Evolutionary conservation across 441 rosid genomes (phyloP).

Genomic region (Theobroma grandiflorum): DNA sequence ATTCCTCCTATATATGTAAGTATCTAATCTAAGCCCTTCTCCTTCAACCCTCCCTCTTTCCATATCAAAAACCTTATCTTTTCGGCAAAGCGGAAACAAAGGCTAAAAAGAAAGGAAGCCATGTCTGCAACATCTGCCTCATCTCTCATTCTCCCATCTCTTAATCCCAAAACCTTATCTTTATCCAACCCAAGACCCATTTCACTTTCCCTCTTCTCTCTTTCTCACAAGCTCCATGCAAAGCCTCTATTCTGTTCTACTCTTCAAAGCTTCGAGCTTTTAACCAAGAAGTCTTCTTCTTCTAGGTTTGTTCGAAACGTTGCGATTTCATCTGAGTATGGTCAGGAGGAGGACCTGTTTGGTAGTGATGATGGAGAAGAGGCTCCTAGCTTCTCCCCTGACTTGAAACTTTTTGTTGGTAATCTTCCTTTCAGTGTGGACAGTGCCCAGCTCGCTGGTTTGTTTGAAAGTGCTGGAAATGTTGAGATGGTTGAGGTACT

Average conservation of each 20-base stretch:
- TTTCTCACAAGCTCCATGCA: conserved; percentile 45
- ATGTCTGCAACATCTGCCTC: conserved; percentile 73
- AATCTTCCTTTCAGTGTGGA: conserved; percentile 89
- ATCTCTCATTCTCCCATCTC: conserved; percentile 61
- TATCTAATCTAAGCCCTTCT: conserved; percentile 9
- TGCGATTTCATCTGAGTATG: conserved; percentile 70
- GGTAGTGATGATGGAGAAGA: conserved; percentile 54
- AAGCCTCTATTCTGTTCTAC: conserved; percentile 42
- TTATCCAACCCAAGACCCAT: conserved; percentile 45
- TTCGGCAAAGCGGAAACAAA: neutral
- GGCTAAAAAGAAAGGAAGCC: conserved; percentile 32
- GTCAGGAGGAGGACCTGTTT: conserved; percentile 68
- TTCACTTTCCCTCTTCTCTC: conserved; percentile 45
- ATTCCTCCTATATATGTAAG: conserved; percentile 12
- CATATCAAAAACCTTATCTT: conserved; percentile 39
- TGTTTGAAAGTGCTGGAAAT: conserved; percentile 82
- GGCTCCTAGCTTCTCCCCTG: conserved; percentile 59
- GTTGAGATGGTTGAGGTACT: conserved; percentile 96
- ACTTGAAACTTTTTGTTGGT: conserved; percentile 91
- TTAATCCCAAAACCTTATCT: conserved; percentile 57
- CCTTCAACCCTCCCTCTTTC: conserved; percentile 18
- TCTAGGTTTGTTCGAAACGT: conserved; percentile 63
- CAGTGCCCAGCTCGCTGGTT: conserved; percentile 87
- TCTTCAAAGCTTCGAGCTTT: conserved; percentile 36
- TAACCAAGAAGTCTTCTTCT: conserved; percentile 13